Evolutionary conservation across 192 early-diverging fungal species (phyloP).

Genomic region (Borealophlyctis nickersoniae): DNA sequence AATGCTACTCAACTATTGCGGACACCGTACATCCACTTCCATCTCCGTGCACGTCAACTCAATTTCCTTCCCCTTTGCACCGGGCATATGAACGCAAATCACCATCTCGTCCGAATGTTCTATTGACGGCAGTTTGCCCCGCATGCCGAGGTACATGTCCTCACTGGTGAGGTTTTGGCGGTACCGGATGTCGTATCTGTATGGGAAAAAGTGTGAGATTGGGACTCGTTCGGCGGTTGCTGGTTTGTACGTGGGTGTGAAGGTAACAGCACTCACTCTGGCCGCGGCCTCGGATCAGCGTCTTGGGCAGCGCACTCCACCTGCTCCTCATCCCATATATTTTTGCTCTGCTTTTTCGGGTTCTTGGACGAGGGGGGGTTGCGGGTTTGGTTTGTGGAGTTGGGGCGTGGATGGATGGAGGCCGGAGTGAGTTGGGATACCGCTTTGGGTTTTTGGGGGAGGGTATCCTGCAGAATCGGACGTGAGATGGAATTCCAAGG

Average conservation of each 20-base stretch:
- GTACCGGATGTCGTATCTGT: constrained; percentile 12
- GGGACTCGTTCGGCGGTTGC: neutral
- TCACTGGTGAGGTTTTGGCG: constrained; percentile 1
- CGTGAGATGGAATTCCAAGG: neutral
- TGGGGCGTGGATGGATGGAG: neutral
- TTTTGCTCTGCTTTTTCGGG: neutral
- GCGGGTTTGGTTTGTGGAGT: neutral
- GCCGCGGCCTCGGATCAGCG: neutral
- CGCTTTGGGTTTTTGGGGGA: neutral
- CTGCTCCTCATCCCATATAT: neutral
- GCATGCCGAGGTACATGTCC: constrained; percentile 16
- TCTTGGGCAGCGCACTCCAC: neutral
- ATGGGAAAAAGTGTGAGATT: constrained; percentile 1
- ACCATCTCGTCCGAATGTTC: constrained; percentile 4
- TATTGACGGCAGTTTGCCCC: constrained; percentile 1
- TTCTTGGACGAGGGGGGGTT: neutral
- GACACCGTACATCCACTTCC: neutral
- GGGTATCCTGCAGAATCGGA: neutral
- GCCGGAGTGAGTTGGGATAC: neutral
- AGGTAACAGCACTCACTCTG: neutral
- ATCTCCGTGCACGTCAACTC: neutral
- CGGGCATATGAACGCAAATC: neutral
- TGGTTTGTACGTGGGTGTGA: neutral
- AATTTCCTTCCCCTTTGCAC: neutral
- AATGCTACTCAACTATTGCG: too few relatives aligned